Base-by-base conservation (phyloP, 495 filamentous ascomycete species). In the Penicillium ochrochloron region DNA sequence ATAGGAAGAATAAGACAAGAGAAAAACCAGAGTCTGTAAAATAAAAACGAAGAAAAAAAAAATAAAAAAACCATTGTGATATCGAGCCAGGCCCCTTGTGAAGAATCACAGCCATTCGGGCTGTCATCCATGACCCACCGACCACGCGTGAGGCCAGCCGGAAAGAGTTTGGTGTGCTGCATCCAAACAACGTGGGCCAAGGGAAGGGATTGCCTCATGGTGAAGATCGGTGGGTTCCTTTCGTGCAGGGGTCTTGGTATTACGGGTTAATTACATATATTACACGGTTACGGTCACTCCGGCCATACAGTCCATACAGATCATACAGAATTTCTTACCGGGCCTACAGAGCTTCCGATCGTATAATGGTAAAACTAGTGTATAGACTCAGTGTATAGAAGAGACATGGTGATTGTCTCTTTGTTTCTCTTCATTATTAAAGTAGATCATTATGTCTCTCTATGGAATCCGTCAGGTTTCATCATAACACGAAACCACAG, bases 161-260 rank as follows among this genome's bases (percentile, higher is more conserved):
- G 65, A 72, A 76, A 74, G 70, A 70, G 77, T 79, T 76, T 78
- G 74, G 76, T 75, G 71, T 73, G 71, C 74, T 77, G 76, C 76
- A 79, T 61, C 73, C 71, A 73, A 71, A 75, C 72, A 80, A 80
- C 77, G 77, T 80, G 77, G 77, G 76, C 75, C 72, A 76, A 75
- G 74, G 66, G 70, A 68, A 72, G 64, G 64, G 67, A 70, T 70
- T 67, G 68, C 68, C 68, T 70, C 64, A 67, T 67, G 61, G 61
- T 69, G 67, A 73, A 66, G 68, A 69, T 72, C 70, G 70, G 70
- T 67, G 65, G 65, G 53, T 67, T 67, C 65, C 59, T 65, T 65
- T 67, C 57, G 58, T 59, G 46, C 55, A 58, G 51, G 64, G 58
- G 44, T 53, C 48, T 39, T 10, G 34, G 53, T 56, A 39, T 42